Evolutionary conservation across 768 basidiomycete genomes (phyloP).

Genomic region (Trametes punicea): DNA sequence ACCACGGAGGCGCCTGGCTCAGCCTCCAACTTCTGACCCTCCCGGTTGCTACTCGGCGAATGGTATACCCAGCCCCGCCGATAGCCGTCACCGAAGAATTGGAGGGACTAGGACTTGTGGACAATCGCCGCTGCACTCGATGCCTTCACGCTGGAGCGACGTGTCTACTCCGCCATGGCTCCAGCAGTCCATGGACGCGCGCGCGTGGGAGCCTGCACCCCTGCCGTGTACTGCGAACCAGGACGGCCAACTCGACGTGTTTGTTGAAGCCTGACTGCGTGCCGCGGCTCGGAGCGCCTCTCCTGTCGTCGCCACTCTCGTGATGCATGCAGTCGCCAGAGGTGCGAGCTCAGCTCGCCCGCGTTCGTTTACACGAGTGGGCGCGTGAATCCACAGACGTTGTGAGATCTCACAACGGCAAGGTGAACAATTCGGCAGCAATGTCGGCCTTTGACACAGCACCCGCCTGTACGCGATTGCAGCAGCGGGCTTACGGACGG

Average conservation of each 20-base stretch:
- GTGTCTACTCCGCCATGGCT: too few relatives aligned
- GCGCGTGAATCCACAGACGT: slow-evolving; percentile 3
- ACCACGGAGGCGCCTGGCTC: neutral
- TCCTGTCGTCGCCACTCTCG: neutral
- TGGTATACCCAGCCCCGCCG: neutral
- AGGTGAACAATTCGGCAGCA: neutral
- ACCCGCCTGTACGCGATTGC: too few relatives aligned
- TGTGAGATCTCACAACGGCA: neutral
- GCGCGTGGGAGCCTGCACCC: neutral
- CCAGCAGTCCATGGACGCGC: neutral
- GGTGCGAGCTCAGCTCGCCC: slow-evolving; percentile 5
- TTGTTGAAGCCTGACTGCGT: neutral
- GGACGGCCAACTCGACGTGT: neutral
- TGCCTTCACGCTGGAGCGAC: too few relatives aligned
- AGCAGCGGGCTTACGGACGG: neutral
- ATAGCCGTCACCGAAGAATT: slow-evolving; percentile 2
- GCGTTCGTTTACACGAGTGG: neutral
- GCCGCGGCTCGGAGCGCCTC: too few relatives aligned
- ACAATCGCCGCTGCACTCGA: too few relatives aligned
- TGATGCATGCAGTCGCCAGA: neutral
- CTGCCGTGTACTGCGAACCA: neutral
- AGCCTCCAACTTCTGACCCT: neutral
- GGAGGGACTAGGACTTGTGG: too few relatives aligned
- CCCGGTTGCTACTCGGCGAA: neutral
- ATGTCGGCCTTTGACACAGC: neutral